Base-by-base conservation (phyloP, 257 asterid genomes). In the Scutellaria barbata region DNA sequence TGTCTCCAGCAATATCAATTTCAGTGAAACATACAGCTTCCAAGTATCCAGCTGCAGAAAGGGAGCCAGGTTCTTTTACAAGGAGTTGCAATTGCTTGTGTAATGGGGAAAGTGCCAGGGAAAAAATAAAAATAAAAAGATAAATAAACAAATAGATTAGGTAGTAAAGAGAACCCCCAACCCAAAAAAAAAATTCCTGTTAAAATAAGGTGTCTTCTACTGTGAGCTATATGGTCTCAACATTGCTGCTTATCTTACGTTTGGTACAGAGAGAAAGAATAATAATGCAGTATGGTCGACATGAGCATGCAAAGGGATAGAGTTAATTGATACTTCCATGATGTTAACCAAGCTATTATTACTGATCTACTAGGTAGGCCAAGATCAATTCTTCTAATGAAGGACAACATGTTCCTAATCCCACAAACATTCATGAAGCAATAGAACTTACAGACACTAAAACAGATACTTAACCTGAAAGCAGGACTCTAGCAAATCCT, bases 1-100 rank as follows among this genome's bases (percentile, higher is more conserved):
- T 86, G 67, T 78, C 91, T 76, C 98, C 95, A 59, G 99, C 92
- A 71, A 92, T 86, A 69, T 81, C 79, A 55, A 83, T 85, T 87
- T 84, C 93, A 5, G 95, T 76, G 58, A 89, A 79, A 81, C 88
- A 71, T 69, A 87, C 92, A 40, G 93, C 96, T 66, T 88, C 89
- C 88, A 91, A 74, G 76, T 80, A 75, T 63, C 78, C 76, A 75
- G 66, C 98, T 86, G 88, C 73, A 66, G 20, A 37, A 66, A 63
- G 33, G 46, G 58, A 41, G 37, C 62, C 59, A 69, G 5, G 9
- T 48, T 77, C 9, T 46, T 56, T 54, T 63, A 69, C n/a, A 58
- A 18, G 37, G 20, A 54, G 7, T 56, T 3, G 50, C 25, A 61
- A 18, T 39, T 41, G 39, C 50, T 14, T 46, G 39, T 25, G 43